Evolutionary conservation across 2,329 filamentous ascomycete genomes (phyloP).

Genomic region (Ophiostoma ulmi): DNA sequence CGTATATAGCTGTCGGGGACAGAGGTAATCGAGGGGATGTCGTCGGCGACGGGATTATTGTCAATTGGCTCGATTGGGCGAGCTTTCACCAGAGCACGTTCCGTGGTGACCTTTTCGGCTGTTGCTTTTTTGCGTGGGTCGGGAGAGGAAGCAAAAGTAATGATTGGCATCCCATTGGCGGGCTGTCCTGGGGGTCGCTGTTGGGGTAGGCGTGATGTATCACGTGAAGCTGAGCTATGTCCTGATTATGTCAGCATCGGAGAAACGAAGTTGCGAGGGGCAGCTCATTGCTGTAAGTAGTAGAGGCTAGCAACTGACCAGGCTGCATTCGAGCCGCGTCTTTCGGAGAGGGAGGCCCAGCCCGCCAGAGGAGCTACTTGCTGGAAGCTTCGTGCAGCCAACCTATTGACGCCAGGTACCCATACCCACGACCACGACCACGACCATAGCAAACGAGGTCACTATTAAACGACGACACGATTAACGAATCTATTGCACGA

Average conservation of each 20-base stretch:
- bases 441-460: conserved; percentile 16
- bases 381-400: conserved; percentile 19
- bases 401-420: conserved; percentile 14
- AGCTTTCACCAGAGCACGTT: conserved; percentile 23
- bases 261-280: conserved; percentile 25
- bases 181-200: conserved; percentile 5
- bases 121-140: conserved; percentile 26
- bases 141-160: conserved; percentile 25
- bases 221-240: conserved; percentile 14
- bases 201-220: background rate
- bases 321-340: conserved; percentile 44
- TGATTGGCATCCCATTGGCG: conserved; percentile 27
- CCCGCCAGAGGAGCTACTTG: conserved; percentile 20
- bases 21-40: conserved; percentile 11
- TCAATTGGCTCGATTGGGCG: conserved; percentile 27
- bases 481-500: conserved; percentile 10
- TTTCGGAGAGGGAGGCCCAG: conserved; percentile 15
- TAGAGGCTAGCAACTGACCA: conserved; percentile 26
- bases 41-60: conserved; percentile 12
- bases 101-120: conserved; percentile 23
- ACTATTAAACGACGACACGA: conserved; percentile 19
- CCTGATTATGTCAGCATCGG: conserved; percentile 17
- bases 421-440: conserved; percentile 13
- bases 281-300: conserved; percentile 15
- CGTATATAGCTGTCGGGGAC: background rate